Evolutionary conservation across 2,329 filamentous ascomycete genomes (phyloP), one percentile per base, ranked within the genome.

Genomic region (Curvularia sp.): DNA sequence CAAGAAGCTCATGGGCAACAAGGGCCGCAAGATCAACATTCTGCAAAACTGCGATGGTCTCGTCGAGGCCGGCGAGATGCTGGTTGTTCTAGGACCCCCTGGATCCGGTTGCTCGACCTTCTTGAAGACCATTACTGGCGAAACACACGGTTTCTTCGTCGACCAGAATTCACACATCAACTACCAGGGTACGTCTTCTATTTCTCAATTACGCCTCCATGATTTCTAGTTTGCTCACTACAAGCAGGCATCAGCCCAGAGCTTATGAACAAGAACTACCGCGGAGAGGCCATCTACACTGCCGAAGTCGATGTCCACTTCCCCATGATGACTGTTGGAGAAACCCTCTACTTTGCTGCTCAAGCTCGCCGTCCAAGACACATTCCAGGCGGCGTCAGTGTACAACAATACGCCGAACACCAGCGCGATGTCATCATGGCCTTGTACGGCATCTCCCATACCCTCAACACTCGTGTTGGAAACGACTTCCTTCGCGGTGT

Each of bases 241-340:
- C 24, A 60, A 44, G 9, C 33, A 83, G 86, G 88, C 65, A 83
- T 92, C 69, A 80, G 85, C 2, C 84, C 90, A 55, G 79, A 90
- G 70, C 85, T 92, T 72, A 94, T 95, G 90, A 86, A 90, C 78
- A 86, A 85, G 10, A 82, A 85, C 61, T 93, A 94, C 79, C 88
- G 90, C 28, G 92, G 92, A 64, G 92, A 96, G 78, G 90, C 90
- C 61, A 93, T 95, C 74, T 95, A 95, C 78, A 93, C 90, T 0
- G 90, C 90, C 58, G 91, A 95, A 75, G 88, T 91, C 35, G 92
- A 96, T 73, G 88, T 90, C 4, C 90, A 93, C 77, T 93, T 93
- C 71, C 89, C 90, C 12, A 85, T 88, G 78, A 78, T 95, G 68
- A 88, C 86, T 1, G 91, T 94, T 43, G 90, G 90, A 51, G 89